Evolutionary conservation across 192 early-diverging fungal species (phyloP).

Genomic region (Pilobolus umbonatus): DNA sequence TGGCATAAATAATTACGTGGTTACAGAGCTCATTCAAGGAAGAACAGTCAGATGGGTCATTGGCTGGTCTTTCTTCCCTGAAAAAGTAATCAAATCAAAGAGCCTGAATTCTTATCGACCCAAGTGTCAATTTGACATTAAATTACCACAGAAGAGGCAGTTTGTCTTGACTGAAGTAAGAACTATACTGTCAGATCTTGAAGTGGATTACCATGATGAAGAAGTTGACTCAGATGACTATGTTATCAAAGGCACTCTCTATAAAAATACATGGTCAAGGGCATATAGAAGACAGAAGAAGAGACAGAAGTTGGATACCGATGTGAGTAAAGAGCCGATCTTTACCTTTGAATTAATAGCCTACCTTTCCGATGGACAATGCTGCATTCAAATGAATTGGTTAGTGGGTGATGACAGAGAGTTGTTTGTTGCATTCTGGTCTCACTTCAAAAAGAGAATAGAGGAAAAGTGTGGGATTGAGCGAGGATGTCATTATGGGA

Average conservation of each 20-base stretch:
- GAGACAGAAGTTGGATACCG: background rate
- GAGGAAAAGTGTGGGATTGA: constrained; percentile 19
- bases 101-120: constrained; percentile 11
- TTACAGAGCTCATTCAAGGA: constrained; percentile 54
- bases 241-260: background rate
- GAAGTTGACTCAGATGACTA: background rate
- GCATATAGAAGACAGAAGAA: constrained; percentile 20
- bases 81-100: constrained; percentile 25
- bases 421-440: constrained; percentile 46
- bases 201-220: background rate
- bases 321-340: background rate
- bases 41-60: constrained; percentile 50
- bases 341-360: constrained; percentile 8
- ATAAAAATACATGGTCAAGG: constrained; percentile 34
- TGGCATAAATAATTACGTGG: constrained; percentile 48
- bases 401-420: constrained; percentile 40
- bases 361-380: background rate
- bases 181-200: constrained; percentile 4
- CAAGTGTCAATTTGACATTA: constrained; percentile 12
- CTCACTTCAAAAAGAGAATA: constrained; percentile 27
- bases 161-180: background rate
- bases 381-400: constrained; percentile 33
- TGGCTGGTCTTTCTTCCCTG: constrained; percentile 49
- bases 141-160: background rate
- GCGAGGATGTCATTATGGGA: constrained; percentile 2